Conservation (phyloP, 352 stramenopile species). For the Phytophthora sojae region DNA sequence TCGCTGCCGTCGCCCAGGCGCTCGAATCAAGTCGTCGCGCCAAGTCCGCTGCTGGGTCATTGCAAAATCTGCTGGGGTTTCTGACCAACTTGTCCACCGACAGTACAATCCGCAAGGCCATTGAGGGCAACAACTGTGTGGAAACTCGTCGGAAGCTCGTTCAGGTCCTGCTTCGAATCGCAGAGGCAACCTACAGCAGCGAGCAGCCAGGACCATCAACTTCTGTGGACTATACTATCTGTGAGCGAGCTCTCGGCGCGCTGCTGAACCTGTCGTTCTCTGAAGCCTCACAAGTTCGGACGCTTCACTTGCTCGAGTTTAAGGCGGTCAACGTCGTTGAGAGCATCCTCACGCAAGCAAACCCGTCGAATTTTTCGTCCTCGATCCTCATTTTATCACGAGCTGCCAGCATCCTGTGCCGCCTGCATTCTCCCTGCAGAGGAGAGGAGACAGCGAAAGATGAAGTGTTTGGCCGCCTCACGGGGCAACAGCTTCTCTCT, state of each 20-base stretch:
- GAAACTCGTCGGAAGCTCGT: slow-evolving; percentile 36
- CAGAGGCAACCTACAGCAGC: slow-evolving; percentile 8
- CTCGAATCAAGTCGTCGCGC: slow-evolving; percentile 17
- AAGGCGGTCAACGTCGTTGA: slow-evolving; percentile 24
- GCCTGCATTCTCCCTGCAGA: slow-evolving; percentile 46
- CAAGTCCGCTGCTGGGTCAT: not conserved
- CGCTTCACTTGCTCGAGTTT: slow-evolving; percentile 40
- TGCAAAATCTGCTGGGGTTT: slow-evolving; percentile 58
- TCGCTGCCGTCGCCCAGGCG: slow-evolving; percentile 15
- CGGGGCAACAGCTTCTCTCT: slow-evolving; percentile 24
- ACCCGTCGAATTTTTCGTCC: slow-evolving; percentile 10
- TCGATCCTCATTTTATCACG: slow-evolving; percentile 52
- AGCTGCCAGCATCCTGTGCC: slow-evolving; percentile 64
- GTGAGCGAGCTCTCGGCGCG: slow-evolving; percentile 58
- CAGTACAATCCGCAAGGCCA: slow-evolving; percentile 25
- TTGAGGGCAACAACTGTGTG: slow-evolving; percentile 27
- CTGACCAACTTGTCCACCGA: slow-evolving; percentile 69
- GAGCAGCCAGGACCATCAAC: not conserved
- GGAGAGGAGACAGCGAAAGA: not conserved
- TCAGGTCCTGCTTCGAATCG: slow-evolving; percentile 21
- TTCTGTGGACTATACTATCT: slow-evolving; percentile 9
- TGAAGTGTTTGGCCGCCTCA: slow-evolving; percentile 14
- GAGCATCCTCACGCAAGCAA: slow-evolving; percentile 30
- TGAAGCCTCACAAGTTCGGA: slow-evolving; percentile 42
- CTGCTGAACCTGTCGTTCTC: slow-evolving; percentile 76